A percentile compares a stretch with the other conserved stretches of the same genome.
Conservation (phyloP, 352 stramenopile genomes). For the Phytophthora cajani region DNA sequence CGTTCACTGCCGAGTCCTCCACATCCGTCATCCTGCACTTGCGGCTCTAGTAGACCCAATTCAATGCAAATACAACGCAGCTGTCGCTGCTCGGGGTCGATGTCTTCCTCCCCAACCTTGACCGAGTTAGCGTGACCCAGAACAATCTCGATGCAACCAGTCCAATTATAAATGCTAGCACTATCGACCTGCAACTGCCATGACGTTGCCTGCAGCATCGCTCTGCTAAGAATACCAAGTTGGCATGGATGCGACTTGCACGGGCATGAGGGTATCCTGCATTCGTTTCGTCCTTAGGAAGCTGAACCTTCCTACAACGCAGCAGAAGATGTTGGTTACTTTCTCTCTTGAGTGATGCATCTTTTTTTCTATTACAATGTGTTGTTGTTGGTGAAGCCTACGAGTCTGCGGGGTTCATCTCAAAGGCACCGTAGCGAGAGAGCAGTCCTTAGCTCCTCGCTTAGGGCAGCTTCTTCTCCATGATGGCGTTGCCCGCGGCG, state of each 20-base stretch:
- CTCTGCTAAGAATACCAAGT: constrained; percentile 15
- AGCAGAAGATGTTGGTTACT: not conserved
- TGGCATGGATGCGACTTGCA: too few relatives aligned
- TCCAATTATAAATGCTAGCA: constrained; percentile 18
- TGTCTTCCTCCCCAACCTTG: not conserved
- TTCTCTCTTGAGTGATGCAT: constrained; percentile 13
- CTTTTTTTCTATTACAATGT: constrained; percentile 45
- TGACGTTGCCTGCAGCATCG: not conserved
- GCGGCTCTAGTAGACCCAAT: constrained; percentile 8
- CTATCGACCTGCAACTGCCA: constrained; percentile 7
- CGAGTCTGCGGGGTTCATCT: not conserved
- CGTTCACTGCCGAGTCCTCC: constrained; percentile 82
- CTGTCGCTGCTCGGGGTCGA: constrained; percentile 1
- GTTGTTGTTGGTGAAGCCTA: constrained; percentile 3
- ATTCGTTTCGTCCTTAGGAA: not conserved
- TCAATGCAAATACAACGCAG: constrained; percentile 8
- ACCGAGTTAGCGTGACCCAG: not conserved
- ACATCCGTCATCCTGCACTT: constrained; percentile 52
- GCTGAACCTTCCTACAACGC: not conserved
- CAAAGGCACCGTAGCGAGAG: not conserved
- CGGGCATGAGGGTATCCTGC: not conserved
- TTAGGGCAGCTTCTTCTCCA: constrained; percentile 89
- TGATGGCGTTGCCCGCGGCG: constrained; percentile 61
- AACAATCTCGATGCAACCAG: not conserved
- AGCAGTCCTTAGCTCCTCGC: not conserved